A percentile compares a stretch with the other conserved stretches of the same genome.
phyloP scores from a whole-genome alignment of 352 stramenopile genomes.

The Pythium chondricola region DNA sequence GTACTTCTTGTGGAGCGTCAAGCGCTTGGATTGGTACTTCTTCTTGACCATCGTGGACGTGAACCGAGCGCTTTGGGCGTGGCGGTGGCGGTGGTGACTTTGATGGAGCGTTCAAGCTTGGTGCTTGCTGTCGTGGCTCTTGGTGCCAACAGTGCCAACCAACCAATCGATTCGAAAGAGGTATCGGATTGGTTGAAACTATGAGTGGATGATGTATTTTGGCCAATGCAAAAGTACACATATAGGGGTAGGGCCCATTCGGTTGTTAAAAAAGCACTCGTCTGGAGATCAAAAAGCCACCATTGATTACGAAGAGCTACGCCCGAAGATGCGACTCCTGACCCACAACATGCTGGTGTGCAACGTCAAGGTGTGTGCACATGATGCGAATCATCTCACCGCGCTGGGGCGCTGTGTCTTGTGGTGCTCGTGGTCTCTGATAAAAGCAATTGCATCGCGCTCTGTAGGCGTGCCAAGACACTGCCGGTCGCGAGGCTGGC shows the following conservation, averaged over 20 bases:
- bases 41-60: constrained; percentile 95
- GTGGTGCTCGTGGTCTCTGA: background rate
- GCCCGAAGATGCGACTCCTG: constrained; percentile 63
- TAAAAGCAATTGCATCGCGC: too few relatives aligned
- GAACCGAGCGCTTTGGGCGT: background rate
- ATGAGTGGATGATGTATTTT: background rate
- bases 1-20: constrained; percentile 99
- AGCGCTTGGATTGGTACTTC: constrained; percentile 97
- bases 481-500: constrained; percentile 49
- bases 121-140: too few relatives aligned
- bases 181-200: constrained; percentile 14
- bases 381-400: background rate
- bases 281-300: too few relatives aligned
- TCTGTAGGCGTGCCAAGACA: constrained; percentile 64
- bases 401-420: constrained; percentile 3
- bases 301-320: too few relatives aligned
- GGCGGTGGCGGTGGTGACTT: background rate
- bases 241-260: constrained; percentile 2
- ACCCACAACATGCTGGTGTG: constrained; percentile 88
- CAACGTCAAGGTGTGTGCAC: constrained; percentile 62
- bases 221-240: constrained; percentile 10
- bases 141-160: constrained; percentile 13
- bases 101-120: background rate
- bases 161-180: constrained; percentile 24
- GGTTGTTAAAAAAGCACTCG: constrained; percentile 12